Evolutionary conservation across 2,329 filamentous ascomycete species (phyloP).

Genomic region (Pseudogymnoascus sp.): DNA sequence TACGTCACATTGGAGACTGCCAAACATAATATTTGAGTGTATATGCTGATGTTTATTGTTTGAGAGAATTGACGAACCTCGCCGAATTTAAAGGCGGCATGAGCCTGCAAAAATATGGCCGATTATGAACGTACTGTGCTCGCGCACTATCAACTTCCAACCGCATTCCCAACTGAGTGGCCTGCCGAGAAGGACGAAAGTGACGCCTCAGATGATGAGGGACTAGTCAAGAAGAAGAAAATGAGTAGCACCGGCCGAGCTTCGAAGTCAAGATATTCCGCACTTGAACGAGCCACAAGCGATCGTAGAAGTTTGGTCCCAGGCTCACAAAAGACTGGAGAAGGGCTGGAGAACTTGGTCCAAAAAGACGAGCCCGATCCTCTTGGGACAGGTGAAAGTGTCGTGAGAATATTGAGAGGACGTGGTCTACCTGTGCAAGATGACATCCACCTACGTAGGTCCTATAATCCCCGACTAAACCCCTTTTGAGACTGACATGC

Average conservation of each 20-base stretch:
- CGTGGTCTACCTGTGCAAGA: conserved; percentile 77
- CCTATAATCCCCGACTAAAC: neutral
- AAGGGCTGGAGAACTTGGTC: conserved; percentile 67
- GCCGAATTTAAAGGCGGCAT: neutral
- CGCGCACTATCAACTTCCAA: conserved; percentile 82
- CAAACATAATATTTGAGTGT: neutral
- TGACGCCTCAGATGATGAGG: conserved; percentile 48
- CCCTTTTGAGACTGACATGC: conserved; percentile 13
- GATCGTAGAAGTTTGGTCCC: conserved; percentile 55
- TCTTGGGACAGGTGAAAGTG: conserved; percentile 77
- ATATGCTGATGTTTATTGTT: neutral
- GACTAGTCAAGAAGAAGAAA: conserved; percentile 26
- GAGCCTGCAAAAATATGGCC: conserved; percentile 36
- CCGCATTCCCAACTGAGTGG: conserved; percentile 75
- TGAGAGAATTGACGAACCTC: neutral
- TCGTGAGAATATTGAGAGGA: conserved; percentile 69
- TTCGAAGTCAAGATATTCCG: conserved; percentile 74
- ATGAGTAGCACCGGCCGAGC: conserved; percentile 43
- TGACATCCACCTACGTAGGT: conserved; percentile 65
- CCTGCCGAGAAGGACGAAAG: conserved; percentile 70
- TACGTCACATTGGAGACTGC: neutral
- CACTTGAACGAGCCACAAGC: conserved; percentile 67
- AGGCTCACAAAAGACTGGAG: conserved; percentile 58
- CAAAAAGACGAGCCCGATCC: conserved; percentile 91
- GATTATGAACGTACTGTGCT: conserved; percentile 71